Evolutionary conservation across 805 yeast genomes (phyloP), one percentile per base, ranked within the genome.

Genomic region (Kuraishia borneana): DNA sequence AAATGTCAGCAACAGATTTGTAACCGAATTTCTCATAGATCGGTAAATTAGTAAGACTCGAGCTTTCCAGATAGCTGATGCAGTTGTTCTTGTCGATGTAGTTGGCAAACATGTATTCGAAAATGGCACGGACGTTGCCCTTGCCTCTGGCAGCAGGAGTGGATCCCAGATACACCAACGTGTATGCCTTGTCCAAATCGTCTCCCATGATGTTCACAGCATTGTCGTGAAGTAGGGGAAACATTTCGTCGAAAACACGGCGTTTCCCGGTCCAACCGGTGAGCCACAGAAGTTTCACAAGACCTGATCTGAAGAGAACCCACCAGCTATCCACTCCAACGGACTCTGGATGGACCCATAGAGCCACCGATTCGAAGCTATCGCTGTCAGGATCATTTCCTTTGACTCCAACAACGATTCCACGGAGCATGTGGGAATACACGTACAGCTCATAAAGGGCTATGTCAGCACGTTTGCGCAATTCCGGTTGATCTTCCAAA

Each of bases 231-330:
- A 73, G 60, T 25, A 70, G 61, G 3, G 70, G 68, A 45, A 72
- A 60, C 63, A 72, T 49, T 5, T 66, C 70, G 31, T 60, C 54
- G 45, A 71, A 73, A 5, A 73, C 54, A 42, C 73, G 63, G 26
- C 58, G 52, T 34, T 71, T 61, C 30, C 76, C 73, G 36, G 56
- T 64, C 7, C 61, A 53, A 26, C 70, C 73, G 26, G 65, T 54
- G 37, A 62, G 42, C 53, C 71, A 62, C 52, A 75, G 73, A 23
- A 72, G 55, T 45, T 60, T 55, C 20, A 65, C 68, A 52, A 65
- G 72, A 5, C 77, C 78, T 6, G 76, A 57, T 41, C 67, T 61
- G 55, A 70, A 60, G 41, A 73, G 48, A 17, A 66, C 68, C 27
- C 61, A 41, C 45, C 64, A 68, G 32, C 63, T 56, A 33, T 70